Percentiles rank a stretch among this genome's conserved stretches.
Evolutionary conservation across 2,329 filamentous ascomycete species (phyloP).

Genomic region (Curvularia eragrostidis): DNA sequence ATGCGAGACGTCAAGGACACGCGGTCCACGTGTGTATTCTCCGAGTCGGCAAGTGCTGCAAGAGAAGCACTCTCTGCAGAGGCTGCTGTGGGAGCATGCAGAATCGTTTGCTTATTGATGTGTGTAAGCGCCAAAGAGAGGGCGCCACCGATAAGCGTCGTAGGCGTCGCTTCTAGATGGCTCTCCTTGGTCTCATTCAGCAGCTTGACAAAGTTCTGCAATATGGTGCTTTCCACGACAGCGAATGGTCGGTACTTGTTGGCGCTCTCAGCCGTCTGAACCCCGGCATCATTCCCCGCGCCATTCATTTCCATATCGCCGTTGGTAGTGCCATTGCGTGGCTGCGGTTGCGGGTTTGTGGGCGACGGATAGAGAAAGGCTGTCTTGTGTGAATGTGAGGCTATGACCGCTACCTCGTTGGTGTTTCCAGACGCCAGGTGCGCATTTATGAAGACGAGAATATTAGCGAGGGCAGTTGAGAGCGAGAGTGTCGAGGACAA

Average conservation of each 20-base stretch:
- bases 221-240: constrained; percentile 80
- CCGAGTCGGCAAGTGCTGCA: constrained; percentile 55
- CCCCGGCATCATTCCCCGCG: constrained; percentile 22
- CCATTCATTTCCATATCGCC: constrained; percentile 40
- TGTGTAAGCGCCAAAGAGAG: constrained; percentile 87
- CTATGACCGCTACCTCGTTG: constrained; percentile 91
- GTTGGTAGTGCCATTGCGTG: constrained; percentile 29
- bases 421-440: constrained; percentile 93
- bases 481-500: constrained; percentile 77
- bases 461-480: constrained; percentile 81
- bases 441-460: constrained; percentile 96
- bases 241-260: constrained; percentile 97
- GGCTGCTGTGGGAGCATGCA: constrained; percentile 47
- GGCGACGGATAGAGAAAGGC: constrained; percentile 84
- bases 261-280: constrained; percentile 56
- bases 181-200: constrained; percentile 69
- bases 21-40: constrained; percentile 45
- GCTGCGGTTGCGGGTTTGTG: constrained; percentile 23
- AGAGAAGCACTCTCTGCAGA: constrained; percentile 53
- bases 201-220: constrained; percentile 75
- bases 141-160: constrained; percentile 88
- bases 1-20: constrained; percentile 77
- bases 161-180: constrained; percentile 71
- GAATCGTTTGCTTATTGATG: constrained; percentile 80
- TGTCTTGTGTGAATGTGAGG: constrained; percentile 84